These are phyloP conservation scores for Stereum hirsutum DNA, from an alignment of 1,284 basidiomycete species.

Conservation along the genomic window DNA sequence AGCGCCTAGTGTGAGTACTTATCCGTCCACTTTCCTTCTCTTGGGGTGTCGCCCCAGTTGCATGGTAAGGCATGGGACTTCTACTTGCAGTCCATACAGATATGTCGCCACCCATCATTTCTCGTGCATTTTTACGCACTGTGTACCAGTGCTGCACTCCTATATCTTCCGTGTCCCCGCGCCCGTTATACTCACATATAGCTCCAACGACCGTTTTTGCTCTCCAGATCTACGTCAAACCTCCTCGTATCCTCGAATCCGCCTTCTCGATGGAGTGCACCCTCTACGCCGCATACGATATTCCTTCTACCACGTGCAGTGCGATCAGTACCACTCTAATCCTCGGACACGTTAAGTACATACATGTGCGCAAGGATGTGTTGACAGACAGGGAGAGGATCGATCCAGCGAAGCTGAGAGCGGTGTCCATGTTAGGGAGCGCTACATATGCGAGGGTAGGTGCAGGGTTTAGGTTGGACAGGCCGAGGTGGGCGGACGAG, in stretches of 20 bases:
- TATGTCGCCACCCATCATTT: neutral
- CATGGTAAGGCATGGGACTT: no score
- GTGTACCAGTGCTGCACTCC: neutral
- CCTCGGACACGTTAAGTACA: slow-evolving; percentile 53
- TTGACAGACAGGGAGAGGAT: slow-evolving; percentile 44
- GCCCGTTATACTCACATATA: slow-evolving; percentile 62
- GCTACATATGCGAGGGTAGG: slow-evolving; percentile 44
- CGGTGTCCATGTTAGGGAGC: slow-evolving; percentile 60
- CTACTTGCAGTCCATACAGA: no score
- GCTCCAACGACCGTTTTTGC: no score
- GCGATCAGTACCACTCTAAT: slow-evolving; percentile 56
- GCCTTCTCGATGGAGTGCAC: no score
- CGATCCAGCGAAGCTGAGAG: slow-evolving; percentile 50
- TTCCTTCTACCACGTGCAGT: slow-evolving; percentile 24
- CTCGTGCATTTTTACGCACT: neutral
- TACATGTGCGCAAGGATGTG: slow-evolving; percentile 51
- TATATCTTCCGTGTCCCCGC: slow-evolving; percentile 8
- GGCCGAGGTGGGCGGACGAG: slow-evolving; percentile 45
- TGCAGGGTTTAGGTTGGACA: slow-evolving; percentile 47
- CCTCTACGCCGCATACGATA: slow-evolving; percentile 32
- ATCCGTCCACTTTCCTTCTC: no score
- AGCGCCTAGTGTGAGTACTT: slow-evolving; percentile 46
- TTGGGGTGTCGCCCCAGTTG: no score
- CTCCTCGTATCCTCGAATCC: no score
- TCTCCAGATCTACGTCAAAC: no score